A percentile compares a stretch with the other conserved stretches of the same genome.
phyloP scores from a whole-genome alignment of 148 eudicot genomes.

The Selenicereus undatus region DNA sequence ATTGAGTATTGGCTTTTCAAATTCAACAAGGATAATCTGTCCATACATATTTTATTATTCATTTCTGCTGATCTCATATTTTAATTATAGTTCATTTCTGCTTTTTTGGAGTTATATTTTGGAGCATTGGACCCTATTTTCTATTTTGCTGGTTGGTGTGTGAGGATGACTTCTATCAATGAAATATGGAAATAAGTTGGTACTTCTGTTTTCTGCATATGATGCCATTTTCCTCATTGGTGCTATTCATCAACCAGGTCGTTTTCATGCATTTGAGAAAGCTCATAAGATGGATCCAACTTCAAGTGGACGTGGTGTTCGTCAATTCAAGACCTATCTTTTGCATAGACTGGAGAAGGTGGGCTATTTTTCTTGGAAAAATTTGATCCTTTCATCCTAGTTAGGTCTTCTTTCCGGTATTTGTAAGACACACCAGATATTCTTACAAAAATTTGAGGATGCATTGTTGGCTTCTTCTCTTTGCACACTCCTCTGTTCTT shows the following conservation, averaged over 20 bases:
- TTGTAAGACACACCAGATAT: not conserved
- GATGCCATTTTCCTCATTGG: slow-evolving; percentile 6
- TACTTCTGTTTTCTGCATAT: slow-evolving; percentile 1
- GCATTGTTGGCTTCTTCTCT: not conserved
- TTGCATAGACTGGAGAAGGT: slow-evolving; percentile 88
- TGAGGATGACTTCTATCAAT: not conserved
- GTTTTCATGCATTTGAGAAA: slow-evolving; percentile 94
- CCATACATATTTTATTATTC: not conserved
- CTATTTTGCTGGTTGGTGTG: not conserved
- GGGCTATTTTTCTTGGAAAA: slow-evolving; percentile 4
- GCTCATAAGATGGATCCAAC: slow-evolving; percentile 83
- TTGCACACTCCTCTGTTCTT: not conserved
- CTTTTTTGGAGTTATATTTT: not conserved
- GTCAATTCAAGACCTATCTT: slow-evolving; percentile 95
- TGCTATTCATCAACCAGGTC: slow-evolving; percentile 49
- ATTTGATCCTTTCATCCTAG: not conserved
- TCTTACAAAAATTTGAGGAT: not conserved
- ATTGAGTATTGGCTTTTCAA: not conserved
- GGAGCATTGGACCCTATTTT: not conserved
- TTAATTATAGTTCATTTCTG: not conserved
- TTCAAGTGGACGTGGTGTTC: slow-evolving; percentile 88
- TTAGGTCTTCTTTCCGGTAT: not conserved
- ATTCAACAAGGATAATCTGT: not conserved
- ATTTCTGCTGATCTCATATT: not conserved
- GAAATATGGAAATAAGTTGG: not conserved